Percentiles rank a stretch among this genome's conserved stretches.
Evolutionary conservation across 768 basidiomycete species (phyloP).

Genomic region (Suillus sp.): DNA sequence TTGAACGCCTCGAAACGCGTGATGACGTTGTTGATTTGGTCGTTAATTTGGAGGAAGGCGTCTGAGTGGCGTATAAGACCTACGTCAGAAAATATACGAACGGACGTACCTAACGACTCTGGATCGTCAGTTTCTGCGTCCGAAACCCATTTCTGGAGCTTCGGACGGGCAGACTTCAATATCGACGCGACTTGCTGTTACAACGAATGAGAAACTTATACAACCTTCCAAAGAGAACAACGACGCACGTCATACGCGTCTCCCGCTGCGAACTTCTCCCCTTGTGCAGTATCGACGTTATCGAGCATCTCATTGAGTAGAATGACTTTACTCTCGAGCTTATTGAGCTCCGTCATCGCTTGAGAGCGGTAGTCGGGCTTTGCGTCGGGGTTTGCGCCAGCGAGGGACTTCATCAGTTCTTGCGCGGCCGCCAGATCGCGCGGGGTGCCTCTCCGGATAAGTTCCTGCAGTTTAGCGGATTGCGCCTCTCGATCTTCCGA

Average conservation of each 20-base stretch:
- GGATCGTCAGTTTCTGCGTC: conserved; percentile 90
- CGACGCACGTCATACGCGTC: conserved; percentile 87
- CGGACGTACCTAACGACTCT: conserved; percentile 76
- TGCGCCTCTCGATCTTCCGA: conserved; percentile 94
- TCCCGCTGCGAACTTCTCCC: conserved; percentile 82
- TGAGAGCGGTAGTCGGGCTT: conserved; percentile 94
- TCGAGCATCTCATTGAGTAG: conserved; percentile 97
- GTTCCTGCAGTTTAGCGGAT: conserved; percentile 96
- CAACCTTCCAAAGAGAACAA: background rate
- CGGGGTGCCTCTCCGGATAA: conserved; percentile 94
- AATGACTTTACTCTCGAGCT: conserved; percentile 93
- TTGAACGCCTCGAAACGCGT: conserved; percentile 92
- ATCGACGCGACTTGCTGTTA: conserved; percentile 86
- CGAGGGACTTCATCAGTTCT: conserved; percentile 94
- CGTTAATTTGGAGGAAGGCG: conserved; percentile 93
- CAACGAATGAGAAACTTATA: background rate
- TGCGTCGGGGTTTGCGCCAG: conserved; percentile 93
- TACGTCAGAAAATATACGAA: background rate
- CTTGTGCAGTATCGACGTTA: conserved; percentile 71
- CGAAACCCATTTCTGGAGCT: conserved; percentile 97
- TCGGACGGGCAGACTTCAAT: conserved; percentile 81
- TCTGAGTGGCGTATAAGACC: conserved; percentile 47
- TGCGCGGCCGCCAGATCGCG: conserved; percentile 94
- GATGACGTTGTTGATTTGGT: conserved; percentile 93
- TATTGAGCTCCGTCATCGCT: conserved; percentile 86